A percentile compares a stretch with the other conserved stretches of the same genome.
Evolutionary conservation across 148 eudicot species (phyloP).

Genomic region (Dianthus caryophyllus): DNA sequence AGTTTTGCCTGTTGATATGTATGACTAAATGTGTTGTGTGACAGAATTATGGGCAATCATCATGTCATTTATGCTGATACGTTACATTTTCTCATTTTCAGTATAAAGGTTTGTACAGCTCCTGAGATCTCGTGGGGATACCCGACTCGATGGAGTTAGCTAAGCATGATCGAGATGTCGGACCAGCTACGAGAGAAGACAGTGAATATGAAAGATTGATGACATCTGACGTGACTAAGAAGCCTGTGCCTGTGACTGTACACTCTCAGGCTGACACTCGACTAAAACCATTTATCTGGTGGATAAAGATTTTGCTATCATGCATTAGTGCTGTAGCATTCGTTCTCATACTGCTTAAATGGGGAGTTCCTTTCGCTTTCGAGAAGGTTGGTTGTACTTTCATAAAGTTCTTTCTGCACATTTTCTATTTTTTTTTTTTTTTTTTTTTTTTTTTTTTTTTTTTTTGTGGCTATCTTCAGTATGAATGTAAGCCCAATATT

Average conservation of each 20-base stretch:
- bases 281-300: constrained; percentile 48
- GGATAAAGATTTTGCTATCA: constrained; percentile 55
- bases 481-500: no score
- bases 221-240: constrained; percentile 39
- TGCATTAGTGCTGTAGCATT: constrained; percentile 35
- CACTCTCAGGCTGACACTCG: constrained; percentile 32
- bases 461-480: no score
- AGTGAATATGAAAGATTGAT: constrained; percentile 75
- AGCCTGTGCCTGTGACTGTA: constrained; percentile 34
- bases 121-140: constrained; percentile 32
- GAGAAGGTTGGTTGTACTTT: constrained; percentile 56
- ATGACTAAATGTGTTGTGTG: background rate
- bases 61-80: background rate
- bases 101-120: constrained; percentile 3
- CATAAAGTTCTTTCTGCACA: background rate
- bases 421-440: background rate
- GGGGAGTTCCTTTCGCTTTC: constrained; percentile 85
- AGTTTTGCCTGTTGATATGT: background rate
- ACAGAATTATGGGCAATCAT: no score
- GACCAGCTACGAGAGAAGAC: constrained; percentile 47
- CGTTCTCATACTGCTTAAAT: constrained; percentile 48
- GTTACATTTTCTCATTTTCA: background rate
- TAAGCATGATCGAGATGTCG: constrained; percentile 31
- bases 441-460: no score
- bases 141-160: constrained; percentile 37